A percentile compares a stretch with the other conserved stretches of the same genome.
phyloP scores from a whole-genome alignment of 495 filamentous ascomycete genomes.

The Chlorociboria aeruginascens region DNA sequence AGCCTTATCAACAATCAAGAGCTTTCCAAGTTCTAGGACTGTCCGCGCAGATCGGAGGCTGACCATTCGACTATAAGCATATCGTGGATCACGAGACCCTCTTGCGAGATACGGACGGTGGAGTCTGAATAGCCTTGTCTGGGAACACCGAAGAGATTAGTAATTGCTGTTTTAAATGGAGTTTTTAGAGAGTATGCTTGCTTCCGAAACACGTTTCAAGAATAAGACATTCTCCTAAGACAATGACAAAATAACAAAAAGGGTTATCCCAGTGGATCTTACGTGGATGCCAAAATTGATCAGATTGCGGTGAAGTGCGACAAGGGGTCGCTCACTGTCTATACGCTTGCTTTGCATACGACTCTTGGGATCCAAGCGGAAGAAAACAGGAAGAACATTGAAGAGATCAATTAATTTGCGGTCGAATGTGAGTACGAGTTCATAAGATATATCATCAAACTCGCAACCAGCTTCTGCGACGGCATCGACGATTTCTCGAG shows the following conservation, averaged over 20 bases:
- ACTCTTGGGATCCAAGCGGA: no score
- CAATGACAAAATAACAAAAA: no score
- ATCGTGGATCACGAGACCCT: conserved; percentile 6
- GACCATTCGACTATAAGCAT: conserved; percentile 12
- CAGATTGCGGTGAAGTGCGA: no score
- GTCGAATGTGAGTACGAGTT: conserved; percentile 8
- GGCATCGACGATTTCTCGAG: conserved; percentile 7
- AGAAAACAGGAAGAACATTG: not conserved
- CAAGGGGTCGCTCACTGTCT: no score
- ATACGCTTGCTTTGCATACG: no score
- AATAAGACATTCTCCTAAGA: no score
- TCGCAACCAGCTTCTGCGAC: conserved; percentile 1
- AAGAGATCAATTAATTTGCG: conserved; percentile 1
- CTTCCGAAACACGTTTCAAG: no score
- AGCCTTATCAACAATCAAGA: not conserved
- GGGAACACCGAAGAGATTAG: not conserved
- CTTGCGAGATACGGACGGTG: conserved; percentile 7
- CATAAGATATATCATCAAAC: conserved; percentile 5
- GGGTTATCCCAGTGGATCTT: no score
- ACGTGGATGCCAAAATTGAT: no score
- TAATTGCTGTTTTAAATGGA: not conserved
- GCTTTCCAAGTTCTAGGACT: conserved; percentile 9
- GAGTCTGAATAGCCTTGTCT: conserved; percentile 4
- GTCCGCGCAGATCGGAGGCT: conserved; percentile 9
- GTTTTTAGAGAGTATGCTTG: no score